phyloP scores from a whole-genome alignment of 306 rosid genomes.

The Glycine tomentella region DNA sequence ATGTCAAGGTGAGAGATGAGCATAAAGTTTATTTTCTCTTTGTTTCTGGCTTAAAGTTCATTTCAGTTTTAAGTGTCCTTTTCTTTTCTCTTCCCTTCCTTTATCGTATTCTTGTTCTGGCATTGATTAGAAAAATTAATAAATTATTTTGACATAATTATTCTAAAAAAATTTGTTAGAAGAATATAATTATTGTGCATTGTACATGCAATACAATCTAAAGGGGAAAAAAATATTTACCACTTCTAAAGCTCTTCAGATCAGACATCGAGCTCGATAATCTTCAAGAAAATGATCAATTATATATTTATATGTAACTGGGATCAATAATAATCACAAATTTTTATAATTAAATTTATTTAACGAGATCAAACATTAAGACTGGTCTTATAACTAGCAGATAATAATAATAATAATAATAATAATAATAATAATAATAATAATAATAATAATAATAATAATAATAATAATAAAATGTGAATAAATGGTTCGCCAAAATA shows the following conservation, averaged over 20 bases:
- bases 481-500: neutral
- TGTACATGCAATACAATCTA: neutral
- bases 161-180: neutral
- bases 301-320: neutral
- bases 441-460: too few species aligned
- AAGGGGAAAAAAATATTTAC: neutral
- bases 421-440: too few species aligned
- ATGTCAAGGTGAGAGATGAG: conserved; percentile 31
- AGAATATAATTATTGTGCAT: neutral
- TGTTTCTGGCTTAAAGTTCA: conserved; percentile 30
- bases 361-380: neutral
- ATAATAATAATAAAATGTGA: too few species aligned
- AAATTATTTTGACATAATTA: neutral
- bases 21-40: neutral
- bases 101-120: conserved; percentile 21
- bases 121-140: conserved; percentile 1
- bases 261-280: too few species aligned
- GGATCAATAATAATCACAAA: neutral
- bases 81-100: neutral
- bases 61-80: conserved; percentile 40
- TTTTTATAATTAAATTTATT: neutral
- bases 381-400: neutral
- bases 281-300: too few species aligned
- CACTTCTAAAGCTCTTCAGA: too few species aligned
- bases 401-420: too few species aligned